A percentile compares a stretch with the other conserved stretches of the same genome.
Conservation (phyloP, 192 early-diverging fungal species). For the Mortierella antarctica region DNA sequence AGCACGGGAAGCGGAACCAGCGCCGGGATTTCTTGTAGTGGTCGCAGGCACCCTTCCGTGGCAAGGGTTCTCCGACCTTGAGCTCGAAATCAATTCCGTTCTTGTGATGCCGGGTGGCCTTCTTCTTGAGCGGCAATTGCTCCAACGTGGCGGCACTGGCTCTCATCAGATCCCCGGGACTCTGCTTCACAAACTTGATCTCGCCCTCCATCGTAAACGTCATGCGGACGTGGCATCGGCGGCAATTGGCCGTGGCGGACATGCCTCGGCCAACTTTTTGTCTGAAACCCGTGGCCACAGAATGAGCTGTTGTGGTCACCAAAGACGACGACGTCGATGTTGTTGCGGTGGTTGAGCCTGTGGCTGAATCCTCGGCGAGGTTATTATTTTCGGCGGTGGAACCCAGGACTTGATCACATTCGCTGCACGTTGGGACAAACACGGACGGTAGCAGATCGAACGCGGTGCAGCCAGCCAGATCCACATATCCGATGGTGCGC, state of each 20-base stretch:
- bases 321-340: constrained; percentile 53
- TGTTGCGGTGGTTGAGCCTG: constrained; percentile 41
- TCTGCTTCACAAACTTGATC: constrained; percentile 66
- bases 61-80: constrained; percentile 78
- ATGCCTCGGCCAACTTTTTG: constrained; percentile 43
- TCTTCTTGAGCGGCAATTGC: constrained; percentile 58
- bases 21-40: constrained; percentile 90
- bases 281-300: constrained; percentile 45
- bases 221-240: constrained; percentile 58
- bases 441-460: constrained; percentile 80
- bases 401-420: constrained; percentile 65
- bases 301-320: not conserved
- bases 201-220: constrained; percentile 60
- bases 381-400: constrained; percentile 16
- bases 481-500: constrained; percentile 74
- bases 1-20: constrained; percentile 96
- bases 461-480: constrained; percentile 74
- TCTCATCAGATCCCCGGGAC: constrained; percentile 37
- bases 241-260: constrained; percentile 54
- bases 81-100: constrained; percentile 68
- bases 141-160: constrained; percentile 34
- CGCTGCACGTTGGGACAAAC: constrained; percentile 76
- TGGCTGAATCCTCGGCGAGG: not conserved
- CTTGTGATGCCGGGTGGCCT: constrained; percentile 54
- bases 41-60: constrained; percentile 81